These are phyloP conservation scores for Conoideocrella luteorostrata DNA, from an alignment of 2,329 filamentous ascomycete species.

Conservation along the genomic window DNA sequence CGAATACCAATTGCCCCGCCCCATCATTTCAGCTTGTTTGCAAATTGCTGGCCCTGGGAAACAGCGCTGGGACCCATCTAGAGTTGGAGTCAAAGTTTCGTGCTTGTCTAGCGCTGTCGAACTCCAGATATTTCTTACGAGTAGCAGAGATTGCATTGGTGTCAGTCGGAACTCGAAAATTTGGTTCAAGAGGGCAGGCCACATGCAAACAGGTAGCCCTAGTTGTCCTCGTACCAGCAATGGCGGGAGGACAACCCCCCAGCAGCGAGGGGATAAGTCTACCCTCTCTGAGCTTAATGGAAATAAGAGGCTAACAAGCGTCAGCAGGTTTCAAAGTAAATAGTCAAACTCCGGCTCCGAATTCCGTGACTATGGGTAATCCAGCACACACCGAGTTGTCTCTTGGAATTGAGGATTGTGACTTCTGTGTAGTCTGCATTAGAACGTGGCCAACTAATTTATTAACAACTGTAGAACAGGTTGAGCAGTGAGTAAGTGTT, in stretches of 20 bases:
- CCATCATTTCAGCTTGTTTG: too few species aligned
- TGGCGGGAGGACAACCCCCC: conserved; percentile 44
- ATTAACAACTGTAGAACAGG: too few species aligned
- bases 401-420: too few species aligned
- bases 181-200: conserved; percentile 30
- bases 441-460: too few species aligned
- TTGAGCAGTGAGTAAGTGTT: too few species aligned
- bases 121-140: conserved; percentile 4
- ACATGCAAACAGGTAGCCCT: conserved; percentile 33
- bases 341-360: too few species aligned
- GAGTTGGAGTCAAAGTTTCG: conserved; percentile 92
- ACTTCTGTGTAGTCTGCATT: too few species aligned
- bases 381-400: too few species aligned
- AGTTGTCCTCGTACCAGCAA: conserved; percentile 46
- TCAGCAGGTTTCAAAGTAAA: neutral
- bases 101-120: conserved; percentile 61
- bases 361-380: too few species aligned
- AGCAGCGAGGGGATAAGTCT: conserved; percentile 44
- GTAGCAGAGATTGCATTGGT: neutral
- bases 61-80: conserved; percentile 69
- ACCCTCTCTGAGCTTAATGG: conserved; percentile 5
- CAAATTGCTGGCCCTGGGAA: conserved; percentile 10
- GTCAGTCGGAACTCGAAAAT: neutral
- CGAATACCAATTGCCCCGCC: too few species aligned
- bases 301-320: conserved; percentile 5